Evolutionary conservation across 345 rosid genomes (phyloP), one percentile per base, ranked within the genome.

Genomic region (Cochlearia excelsa): DNA sequence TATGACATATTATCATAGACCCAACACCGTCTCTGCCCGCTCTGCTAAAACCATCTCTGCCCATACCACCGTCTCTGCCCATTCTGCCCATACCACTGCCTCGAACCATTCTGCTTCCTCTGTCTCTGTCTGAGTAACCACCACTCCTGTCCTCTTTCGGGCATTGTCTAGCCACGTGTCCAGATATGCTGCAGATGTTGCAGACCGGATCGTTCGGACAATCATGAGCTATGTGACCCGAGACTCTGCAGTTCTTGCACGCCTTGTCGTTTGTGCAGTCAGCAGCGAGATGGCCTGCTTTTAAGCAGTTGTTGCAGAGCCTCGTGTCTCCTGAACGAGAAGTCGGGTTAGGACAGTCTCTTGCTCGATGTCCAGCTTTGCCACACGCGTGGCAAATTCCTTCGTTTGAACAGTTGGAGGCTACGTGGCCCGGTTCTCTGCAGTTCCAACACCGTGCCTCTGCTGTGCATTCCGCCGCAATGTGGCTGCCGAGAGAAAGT

Each of bases 341-440:
- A 37, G 75, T 77, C 39, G 81, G 78, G 60, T 84, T 85, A 1
- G 90, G 63, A 76, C 99, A 93, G 54, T 89, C 94, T 63, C 95
- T 82, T 4, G 84, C 97, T 42, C 85, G 87, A 58, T 93, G 99
- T 27, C 99, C 99, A 37, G 85, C 78, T 81, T 93, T 87, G 47
- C 99, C 97, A 75, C 99, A 93, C 3, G 94, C 79, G 76, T 93
- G 97, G 78, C 99, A 93, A 79, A 93, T 82, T 69, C 89, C 91
- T 75, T 93, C 97, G 62, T 93, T 93, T 9, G 91, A 81, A 61
- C 99, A 93, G 73, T 76, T 71, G 66, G 78, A 68, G 51, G 95
- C 95, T 73, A 83, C 78, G 63, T 93, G 99, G 23, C 99, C 97
- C 1, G 95, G 94, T 56, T 89, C 99, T 51, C 95, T 79, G 45